phyloP scores from a whole-genome alignment of 2,329 filamentous ascomycete species.

The Diaporthe destruens region DNA sequence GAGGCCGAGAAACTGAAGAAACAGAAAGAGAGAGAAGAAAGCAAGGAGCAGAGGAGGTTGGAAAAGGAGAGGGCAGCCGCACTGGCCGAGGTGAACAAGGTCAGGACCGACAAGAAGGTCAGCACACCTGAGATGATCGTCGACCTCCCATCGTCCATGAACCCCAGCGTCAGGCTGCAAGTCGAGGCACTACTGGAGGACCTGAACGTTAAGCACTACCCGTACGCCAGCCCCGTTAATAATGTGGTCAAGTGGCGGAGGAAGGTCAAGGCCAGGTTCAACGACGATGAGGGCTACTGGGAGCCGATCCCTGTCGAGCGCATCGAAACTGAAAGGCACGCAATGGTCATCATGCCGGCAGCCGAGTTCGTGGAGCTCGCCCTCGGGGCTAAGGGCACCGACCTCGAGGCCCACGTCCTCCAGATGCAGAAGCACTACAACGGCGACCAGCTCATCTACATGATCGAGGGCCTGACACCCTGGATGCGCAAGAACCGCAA shows the following conservation, averaged over 20 bases:
- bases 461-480: slow-evolving; percentile 76
- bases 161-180: slow-evolving; percentile 59
- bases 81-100: slow-evolving; percentile 79
- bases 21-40: slow-evolving; percentile 67
- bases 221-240: slow-evolving; percentile 60
- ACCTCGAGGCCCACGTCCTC: slow-evolving; percentile 70
- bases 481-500: slow-evolving; percentile 79
- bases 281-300: slow-evolving; percentile 72
- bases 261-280: slow-evolving; percentile 73
- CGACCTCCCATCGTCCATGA: slow-evolving; percentile 71
- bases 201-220: slow-evolving; percentile 60
- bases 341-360: slow-evolving; percentile 72
- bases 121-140: slow-evolving; percentile 84
- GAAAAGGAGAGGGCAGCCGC: slow-evolving; percentile 76
- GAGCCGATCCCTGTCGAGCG: slow-evolving; percentile 66
- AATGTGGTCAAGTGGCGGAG: slow-evolving; percentile 76
- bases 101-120: slow-evolving; percentile 78
- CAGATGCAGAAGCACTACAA: slow-evolving; percentile 67
- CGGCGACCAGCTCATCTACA: slow-evolving; percentile 70
- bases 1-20: slow-evolving; percentile 69
- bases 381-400: slow-evolving; percentile 58
- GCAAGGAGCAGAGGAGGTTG: slow-evolving; percentile 70
- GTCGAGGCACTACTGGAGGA: slow-evolving; percentile 64
- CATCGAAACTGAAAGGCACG: slow-evolving; percentile 69
- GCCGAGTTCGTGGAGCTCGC: slow-evolving; percentile 75